These are phyloP conservation scores for Dactylellina haptotyla DNA, from an alignment of 2,329 filamentous ascomycete genomes.

Conservation along the genomic window DNA sequence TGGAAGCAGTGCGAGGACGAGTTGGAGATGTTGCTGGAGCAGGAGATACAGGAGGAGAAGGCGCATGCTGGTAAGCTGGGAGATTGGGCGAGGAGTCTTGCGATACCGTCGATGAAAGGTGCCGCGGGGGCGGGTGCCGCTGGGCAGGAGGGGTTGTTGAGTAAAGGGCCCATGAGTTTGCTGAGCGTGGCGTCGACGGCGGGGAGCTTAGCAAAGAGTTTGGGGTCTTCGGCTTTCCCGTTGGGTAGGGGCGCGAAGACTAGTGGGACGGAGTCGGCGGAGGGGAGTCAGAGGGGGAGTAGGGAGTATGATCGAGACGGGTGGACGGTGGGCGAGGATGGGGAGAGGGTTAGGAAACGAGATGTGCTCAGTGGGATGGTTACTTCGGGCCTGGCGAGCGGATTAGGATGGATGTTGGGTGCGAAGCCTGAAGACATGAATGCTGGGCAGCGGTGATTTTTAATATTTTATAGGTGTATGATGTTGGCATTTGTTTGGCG, in stretches of 20 bases:
- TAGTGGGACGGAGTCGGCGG: slow-evolving; percentile 61
- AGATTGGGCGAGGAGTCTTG: slow-evolving; percentile 60
- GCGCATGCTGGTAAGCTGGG: slow-evolving; percentile 76
- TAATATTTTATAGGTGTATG: background rate
- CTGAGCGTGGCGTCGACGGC: slow-evolving; percentile 67
- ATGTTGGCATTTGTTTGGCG: slow-evolving; percentile 3
- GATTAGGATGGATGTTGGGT: slow-evolving; percentile 75
- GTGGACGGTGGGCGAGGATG: slow-evolving; percentile 57
- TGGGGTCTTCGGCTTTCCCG: slow-evolving; percentile 65
- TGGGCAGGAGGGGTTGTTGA: slow-evolving; percentile 57
- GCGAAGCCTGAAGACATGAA: slow-evolving; percentile 63
- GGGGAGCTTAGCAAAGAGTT: slow-evolving; percentile 62
- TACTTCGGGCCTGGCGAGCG: slow-evolving; percentile 73
- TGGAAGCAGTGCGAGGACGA: slow-evolving; percentile 83
- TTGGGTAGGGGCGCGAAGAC: slow-evolving; percentile 58
- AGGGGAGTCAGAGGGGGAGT: slow-evolving; percentile 59
- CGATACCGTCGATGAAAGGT: slow-evolving; percentile 57
- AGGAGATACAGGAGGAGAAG: slow-evolving; percentile 75
- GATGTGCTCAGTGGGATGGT: slow-evolving; percentile 76
- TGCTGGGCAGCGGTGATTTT: slow-evolving; percentile 5
- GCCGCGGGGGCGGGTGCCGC: slow-evolving; percentile 62
- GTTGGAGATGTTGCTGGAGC: slow-evolving; percentile 72
- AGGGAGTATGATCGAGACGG: slow-evolving; percentile 54
- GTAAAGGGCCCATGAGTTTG: slow-evolving; percentile 65
- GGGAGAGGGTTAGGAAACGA: slow-evolving; percentile 71